Base-by-base conservation (phyloP, 1,139 yeast genomes). In the Zygoascus meyerae region DNA sequence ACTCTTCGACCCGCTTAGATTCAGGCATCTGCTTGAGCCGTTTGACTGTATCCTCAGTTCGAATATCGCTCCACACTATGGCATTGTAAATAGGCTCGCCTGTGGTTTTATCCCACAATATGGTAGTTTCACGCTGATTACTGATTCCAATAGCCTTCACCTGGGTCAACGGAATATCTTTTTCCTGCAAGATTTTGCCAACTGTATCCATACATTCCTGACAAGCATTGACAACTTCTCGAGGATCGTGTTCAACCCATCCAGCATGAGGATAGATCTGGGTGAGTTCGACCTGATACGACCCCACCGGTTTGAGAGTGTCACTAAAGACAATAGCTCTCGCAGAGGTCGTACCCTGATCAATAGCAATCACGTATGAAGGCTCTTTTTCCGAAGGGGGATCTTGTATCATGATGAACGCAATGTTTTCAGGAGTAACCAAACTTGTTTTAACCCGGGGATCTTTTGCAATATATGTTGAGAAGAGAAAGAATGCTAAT, bases 221-320 rank as follows among this genome's bases (percentile, higher is more conserved):
- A 46, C 90, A 92, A 59, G 89, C 84, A 50, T 84, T 85, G 60
- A 89, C 73, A 39, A 89, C 80, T 65, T 85, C 94, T 48, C 78
- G 78, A 7, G 97, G 97, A 73, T 86, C 86, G 69, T 95, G 92
- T 68, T 90, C 97, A 40, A 87, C 95, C 96, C 96, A 87, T 31
- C 74, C 74, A 1, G 72, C 71, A 36, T 61, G 56, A 10, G 72
- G 73, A 48, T 64, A 62, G 47, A 58, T 57, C 53, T 67, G 72
- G 36, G 59, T 62, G 46, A 69, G 86, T 65, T 89, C 96, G 52
- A 86, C 86, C 68, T 90, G 97, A 65, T 86, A 90, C 58, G 83
- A 83, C 48, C 95, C 89, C 34, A 86, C 73, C 55, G 89, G 95
- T 55, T 74, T 73, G 30, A 96, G 95, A 44, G 72, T 71, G 54